phyloP scores from a whole-genome alignment of 176 grass and related monocot species.

The Puccinellia tenuiflora region DNA sequence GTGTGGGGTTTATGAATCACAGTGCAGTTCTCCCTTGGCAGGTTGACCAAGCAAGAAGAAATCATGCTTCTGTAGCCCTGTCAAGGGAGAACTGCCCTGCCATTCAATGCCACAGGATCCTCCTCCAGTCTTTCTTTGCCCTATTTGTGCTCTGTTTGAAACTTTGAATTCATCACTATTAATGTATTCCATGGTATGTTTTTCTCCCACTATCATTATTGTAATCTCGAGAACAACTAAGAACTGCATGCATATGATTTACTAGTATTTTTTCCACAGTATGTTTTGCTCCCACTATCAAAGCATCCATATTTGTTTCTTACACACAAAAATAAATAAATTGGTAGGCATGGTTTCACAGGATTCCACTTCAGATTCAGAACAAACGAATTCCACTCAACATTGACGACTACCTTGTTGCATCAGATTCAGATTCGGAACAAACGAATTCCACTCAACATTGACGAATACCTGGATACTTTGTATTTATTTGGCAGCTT shows the following conservation, averaged over 20 bases:
- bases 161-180: neutral
- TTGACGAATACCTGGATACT: too few species aligned
- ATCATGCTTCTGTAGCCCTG: neutral
- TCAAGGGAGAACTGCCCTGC: slow-evolving; percentile 31
- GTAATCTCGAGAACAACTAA: neutral
- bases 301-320: too few species aligned
- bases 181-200: neutral
- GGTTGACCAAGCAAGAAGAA: neutral
- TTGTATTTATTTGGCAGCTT: too few species aligned
- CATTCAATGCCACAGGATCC: slow-evolving; percentile 9
- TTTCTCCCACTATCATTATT: neutral
- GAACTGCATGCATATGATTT: neutral
- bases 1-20: slow-evolving; percentile 22
- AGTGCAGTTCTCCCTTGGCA: slow-evolving; percentile 22
- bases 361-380: neutral
- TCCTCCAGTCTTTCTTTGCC: neutral
- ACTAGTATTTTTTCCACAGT: too few species aligned
- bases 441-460: too few species aligned
- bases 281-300: too few species aligned
- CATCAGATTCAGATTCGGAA: too few species aligned
- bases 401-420: too few species aligned
- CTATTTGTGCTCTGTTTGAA: neutral
- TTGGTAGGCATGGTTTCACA: neutral
- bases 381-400: neutral
- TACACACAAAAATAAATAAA: too few species aligned